Base-by-base conservation (phyloP, 192 early-diverging fungal genomes). In the Martensiomyces pterosporus region DNA sequence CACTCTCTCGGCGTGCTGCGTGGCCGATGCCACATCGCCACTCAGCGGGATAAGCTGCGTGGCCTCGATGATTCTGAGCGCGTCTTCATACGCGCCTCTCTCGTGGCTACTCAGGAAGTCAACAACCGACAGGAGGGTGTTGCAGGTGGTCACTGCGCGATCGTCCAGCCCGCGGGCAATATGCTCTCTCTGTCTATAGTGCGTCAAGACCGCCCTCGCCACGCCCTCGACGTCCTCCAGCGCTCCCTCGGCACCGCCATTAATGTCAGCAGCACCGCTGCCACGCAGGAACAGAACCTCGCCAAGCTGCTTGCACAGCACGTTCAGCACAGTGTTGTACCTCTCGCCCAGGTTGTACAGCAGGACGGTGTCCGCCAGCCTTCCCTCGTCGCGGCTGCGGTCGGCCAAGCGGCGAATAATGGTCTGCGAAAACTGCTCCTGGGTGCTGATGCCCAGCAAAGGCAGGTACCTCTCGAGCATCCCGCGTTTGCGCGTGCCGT, bases 301-400 rank as follows among this genome's bases (percentile, higher is more conserved):
- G 46, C 83, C 82, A 39, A 91, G 54, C 57, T 86, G 81, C 45
- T 77, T 76, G 50, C 79, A 78, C 49, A 91, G 52, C 9, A 91
- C 75, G 17, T 68, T 74, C 9, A 94, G 65, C 17, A 91, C 91
- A 9, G 78, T 76, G 64, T 86, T 83, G 55, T 81, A 82, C 42
- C 86, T 82, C 58, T 81, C 79, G 3, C 83, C 86, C 26, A 92
- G 76, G 55, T 91, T 79, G 50, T 83, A 89, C 26, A 94, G 61
- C 52, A 83, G 56, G 22, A 92, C 79, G 1, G 89, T 83, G 54
- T 93, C 89, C 14, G 66, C 74, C 29, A 88, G 74, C 2, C 78
- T 75, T 0, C 88, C 88, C 40, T 83, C 79, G 27, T 79, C 73
- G 29, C 80, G 85, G 43, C 83, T 85, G 24, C 81, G 73, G 51